A percentile compares a stretch with the other conserved stretches of the same genome.
phyloP scores from a whole-genome alignment of 352 stramenopile species.

The Phytophthora pisi region DNA sequence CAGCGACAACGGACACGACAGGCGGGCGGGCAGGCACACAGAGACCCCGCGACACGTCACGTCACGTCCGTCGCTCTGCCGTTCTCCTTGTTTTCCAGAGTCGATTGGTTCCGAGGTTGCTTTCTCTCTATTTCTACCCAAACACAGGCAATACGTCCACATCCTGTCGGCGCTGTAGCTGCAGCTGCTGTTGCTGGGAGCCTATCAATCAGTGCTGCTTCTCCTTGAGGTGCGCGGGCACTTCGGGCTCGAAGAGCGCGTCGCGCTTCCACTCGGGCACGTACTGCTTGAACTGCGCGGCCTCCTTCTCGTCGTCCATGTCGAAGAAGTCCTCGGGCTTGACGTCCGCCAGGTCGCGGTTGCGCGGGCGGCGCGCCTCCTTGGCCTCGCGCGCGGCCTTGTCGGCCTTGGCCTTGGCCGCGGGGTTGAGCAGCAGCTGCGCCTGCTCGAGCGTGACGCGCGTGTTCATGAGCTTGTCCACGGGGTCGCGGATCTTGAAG shows the following conservation, averaged over 20 bases:
- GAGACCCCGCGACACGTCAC: background rate
- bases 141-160: constrained; percentile 13
- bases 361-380: constrained; percentile 34
- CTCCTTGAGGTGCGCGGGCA: constrained; percentile 71
- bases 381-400: constrained; percentile 44
- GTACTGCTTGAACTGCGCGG: constrained; percentile 78
- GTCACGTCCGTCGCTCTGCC: constrained; percentile 5
- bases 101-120: constrained; percentile 12
- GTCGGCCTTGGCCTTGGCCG: constrained; percentile 39
- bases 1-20: background rate
- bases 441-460: constrained; percentile 69
- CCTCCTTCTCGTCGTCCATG: constrained; percentile 63
- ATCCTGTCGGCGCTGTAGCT: no score
- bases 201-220: constrained; percentile 23
- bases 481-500: constrained; percentile 84
- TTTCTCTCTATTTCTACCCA: constrained; percentile 38
- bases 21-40: no score
- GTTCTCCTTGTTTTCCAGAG: constrained; percentile 13
- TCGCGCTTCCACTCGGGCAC: constrained; percentile 88
- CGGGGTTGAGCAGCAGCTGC: constrained; percentile 58
- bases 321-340: constrained; percentile 65
- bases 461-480: constrained; percentile 87
- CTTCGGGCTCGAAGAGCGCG: constrained; percentile 66
- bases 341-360: constrained; percentile 38
- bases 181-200: no score